These are phyloP conservation scores for Rhodotorula sp. DNA, from an alignment of 1,284 basidiomycete genomes.

Conservation along the genomic window DNA sequence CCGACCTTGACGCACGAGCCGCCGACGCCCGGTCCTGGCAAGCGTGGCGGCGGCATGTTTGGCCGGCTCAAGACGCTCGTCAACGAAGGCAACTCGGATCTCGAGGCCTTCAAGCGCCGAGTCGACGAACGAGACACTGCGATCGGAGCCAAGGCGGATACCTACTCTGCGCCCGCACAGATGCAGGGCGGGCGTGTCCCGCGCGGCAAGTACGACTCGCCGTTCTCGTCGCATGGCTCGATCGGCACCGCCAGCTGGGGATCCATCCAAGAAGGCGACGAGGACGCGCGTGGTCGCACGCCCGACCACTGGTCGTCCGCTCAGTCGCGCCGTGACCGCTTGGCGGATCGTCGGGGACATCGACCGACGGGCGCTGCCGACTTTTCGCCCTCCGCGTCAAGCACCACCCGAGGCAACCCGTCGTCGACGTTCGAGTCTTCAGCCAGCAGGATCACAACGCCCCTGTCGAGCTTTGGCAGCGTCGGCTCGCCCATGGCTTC, in stretches of 20 bases:
- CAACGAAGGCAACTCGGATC: constrained; percentile 44
- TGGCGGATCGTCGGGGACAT: constrained; percentile 25
- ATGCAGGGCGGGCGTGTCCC: constrained; percentile 34
- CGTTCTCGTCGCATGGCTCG: constrained; percentile 32
- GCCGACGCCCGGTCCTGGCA: not conserved
- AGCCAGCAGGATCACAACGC: constrained; percentile 27
- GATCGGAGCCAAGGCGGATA: constrained; percentile 28
- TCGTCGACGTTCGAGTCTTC: constrained; percentile 5
- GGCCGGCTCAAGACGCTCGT: constrained; percentile 41
- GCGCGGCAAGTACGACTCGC: constrained; percentile 23
- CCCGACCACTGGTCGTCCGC: constrained; percentile 40
- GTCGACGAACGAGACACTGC: constrained; percentile 41
- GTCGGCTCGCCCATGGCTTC: constrained; percentile 18
- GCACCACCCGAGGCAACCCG: constrained; percentile 24
- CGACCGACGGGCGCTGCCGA: constrained; percentile 3
- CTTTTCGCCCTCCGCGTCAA: constrained; percentile 29
- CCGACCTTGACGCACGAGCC: constrained; percentile 8
- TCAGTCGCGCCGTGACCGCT: constrained; percentile 33
- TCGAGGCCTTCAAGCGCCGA: constrained; percentile 43
- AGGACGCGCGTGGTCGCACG: not conserved
- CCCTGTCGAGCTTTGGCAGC: constrained; percentile 34
- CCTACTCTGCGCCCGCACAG: constrained; percentile 41
- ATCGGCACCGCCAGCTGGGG: constrained; percentile 31
- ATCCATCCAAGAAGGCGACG: constrained; percentile 23
- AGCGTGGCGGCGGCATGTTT: constrained; percentile 33